Evolutionary conservation across 306 rosid species (phyloP), one percentile per base, ranked within the genome.

Genomic region (Rosa chinensis): DNA sequence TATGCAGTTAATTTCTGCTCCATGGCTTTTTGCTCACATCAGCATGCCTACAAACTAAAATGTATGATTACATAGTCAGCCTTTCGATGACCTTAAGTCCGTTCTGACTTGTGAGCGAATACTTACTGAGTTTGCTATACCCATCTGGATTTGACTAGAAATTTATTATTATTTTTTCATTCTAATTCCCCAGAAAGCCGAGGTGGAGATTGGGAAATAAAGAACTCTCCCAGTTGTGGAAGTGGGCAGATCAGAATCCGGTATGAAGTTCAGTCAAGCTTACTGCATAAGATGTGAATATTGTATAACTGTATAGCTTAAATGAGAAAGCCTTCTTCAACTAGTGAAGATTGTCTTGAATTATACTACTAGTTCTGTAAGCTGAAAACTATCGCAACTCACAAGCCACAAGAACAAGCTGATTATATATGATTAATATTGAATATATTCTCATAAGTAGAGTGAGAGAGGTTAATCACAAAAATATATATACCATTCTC

Each of bases 171-270:
- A 17, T 16, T 50, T 71, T 48, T 47, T 75, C 13, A 1, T 44
- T 74, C 48, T 80, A 77, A 67, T 35, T 78, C 82, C 82, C 73
- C 94, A 90, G 98, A 62, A 89, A 83, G 88, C 97, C 93, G 52
- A 91, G 92, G 82, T 94, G 97, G 97, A 91, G 99, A 85, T 63
- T 94, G 85, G 97, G 99, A 69, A 94, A 94, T 86, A 94, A 89
- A 89, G 99, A 94, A 82, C 89, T 94, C 78, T 91, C 99, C 81
- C 98, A 92, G 79, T 82, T 94, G 80, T 94, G 99, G 99, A 94
- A 92, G 84, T 94, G 97, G 97, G 92, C 99, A 40, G 99, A 94
- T 86, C 99, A 94, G 87, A 94, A 94, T 87, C 97, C 91, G 86
- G 98, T 94, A 80, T 17, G 92, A 83, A 66, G 25, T 68, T 74